A percentile compares a stretch with the other conserved stretches of the same genome.
Evolutionary conservation across 225 moss, liverwort and hornwort species (phyloP).

Genomic region (Pseudoscleropodium purum): DNA sequence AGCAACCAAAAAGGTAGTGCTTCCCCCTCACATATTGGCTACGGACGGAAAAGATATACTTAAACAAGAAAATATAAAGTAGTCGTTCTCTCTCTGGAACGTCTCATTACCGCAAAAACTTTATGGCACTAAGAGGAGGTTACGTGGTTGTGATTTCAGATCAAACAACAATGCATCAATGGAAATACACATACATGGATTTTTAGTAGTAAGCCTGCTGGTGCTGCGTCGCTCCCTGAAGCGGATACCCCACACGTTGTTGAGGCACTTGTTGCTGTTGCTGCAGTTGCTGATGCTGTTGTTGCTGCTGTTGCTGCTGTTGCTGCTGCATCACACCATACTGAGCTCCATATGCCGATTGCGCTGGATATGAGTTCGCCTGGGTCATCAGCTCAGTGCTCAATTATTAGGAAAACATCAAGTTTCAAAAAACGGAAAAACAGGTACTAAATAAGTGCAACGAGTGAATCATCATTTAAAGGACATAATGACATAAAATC

Average conservation of each 20-base stretch:
- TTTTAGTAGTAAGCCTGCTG: slow-evolving; percentile 42
- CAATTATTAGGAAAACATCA: neutral
- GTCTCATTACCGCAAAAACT: slow-evolving; percentile 10
- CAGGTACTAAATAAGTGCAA: neutral
- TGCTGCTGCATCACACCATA: slow-evolving; percentile 44
- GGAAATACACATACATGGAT: slow-evolving; percentile 28
- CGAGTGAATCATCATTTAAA: neutral
- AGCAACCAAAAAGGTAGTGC: slow-evolving; percentile 24
- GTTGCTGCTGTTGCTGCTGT: slow-evolving; percentile 16
- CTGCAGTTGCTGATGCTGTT: neutral
- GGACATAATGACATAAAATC: neutral
- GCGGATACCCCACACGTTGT: slow-evolving; percentile 47
- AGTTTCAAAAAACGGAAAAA: neutral
- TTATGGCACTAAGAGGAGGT: slow-evolving; percentile 7
- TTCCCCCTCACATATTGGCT: slow-evolving; percentile 15
- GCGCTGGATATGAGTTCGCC: slow-evolving; percentile 34
- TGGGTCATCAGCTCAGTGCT: slow-evolving; percentile 22
- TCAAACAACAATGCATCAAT: slow-evolving; percentile 10
- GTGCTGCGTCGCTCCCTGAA: slow-evolving; percentile 46
- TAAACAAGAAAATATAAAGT: neutral
- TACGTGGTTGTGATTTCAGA: slow-evolving; percentile 13
- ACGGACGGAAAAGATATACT: slow-evolving; percentile 6
- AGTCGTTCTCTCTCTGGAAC: slow-evolving; percentile 7
- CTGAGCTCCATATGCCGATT: slow-evolving; percentile 38
- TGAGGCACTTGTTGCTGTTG: slow-evolving; percentile 43